Percentiles rank a stretch among this genome's conserved stretches.
These are phyloP conservation scores for Hymenoscyphus salicellus DNA, from an alignment of 2,329 filamentous ascomycete genomes.

Conservation along the genomic window DNA sequence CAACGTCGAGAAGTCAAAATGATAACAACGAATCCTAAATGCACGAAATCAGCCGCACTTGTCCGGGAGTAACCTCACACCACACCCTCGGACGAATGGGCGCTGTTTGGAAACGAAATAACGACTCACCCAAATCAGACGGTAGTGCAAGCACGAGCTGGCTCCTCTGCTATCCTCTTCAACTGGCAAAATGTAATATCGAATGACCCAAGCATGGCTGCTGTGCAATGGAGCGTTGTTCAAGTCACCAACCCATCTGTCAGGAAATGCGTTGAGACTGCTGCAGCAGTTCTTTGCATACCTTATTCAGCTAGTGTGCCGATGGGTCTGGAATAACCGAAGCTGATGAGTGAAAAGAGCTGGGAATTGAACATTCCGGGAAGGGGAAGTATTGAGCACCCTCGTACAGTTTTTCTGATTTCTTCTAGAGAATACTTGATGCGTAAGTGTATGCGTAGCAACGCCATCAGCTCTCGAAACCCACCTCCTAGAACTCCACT, in stretches of 20 bases:
- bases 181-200: background rate
- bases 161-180: background rate
- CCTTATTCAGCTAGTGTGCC: background rate
- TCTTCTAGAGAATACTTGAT: background rate
- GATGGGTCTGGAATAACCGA: background rate
- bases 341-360: background rate
- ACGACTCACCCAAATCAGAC: background rate
- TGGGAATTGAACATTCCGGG: background rate
- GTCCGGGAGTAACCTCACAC: background rate
- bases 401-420: background rate
- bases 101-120: background rate
- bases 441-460: background rate
- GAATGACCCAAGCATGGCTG: background rate
- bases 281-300: background rate
- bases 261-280: background rate
- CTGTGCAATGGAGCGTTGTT: background rate
- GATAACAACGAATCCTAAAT: background rate
- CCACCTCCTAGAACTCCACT: background rate
- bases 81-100: background rate
- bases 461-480: background rate
- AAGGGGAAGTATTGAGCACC: background rate
- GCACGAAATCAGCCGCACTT: background rate
- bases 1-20: background rate
- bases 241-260: background rate
- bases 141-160: background rate